Evolutionary conservation across 139 green algal genomes (phyloP), one percentile per base, ranked within the genome.

Genomic region (Chlorella ohadii): DNA sequence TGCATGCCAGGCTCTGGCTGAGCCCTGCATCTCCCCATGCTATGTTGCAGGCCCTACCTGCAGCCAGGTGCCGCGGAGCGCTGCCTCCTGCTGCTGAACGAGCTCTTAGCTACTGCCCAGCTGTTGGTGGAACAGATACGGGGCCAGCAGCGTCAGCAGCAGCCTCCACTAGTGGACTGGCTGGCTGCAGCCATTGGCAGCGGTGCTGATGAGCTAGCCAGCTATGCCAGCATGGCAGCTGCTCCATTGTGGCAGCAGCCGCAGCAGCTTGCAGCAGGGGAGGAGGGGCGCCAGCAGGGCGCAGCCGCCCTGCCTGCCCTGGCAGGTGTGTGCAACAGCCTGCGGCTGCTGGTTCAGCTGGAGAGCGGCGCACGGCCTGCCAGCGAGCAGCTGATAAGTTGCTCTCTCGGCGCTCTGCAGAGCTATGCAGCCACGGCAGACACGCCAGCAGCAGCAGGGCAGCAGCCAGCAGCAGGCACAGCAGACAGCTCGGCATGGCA

Each of bases 61-160:
- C 31, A 41, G 3, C 15, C n/a, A 1, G 73, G 36, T 36, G 34
- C 55, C 1, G 65, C 72, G 6, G 65, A 64, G 44, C 81, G 78
- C 59, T 88, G 79, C 27, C 85, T 90, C 44, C 27, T 51, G 33
- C 83, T 93, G 61, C 63, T 93, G 66, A 28, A 63, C 55, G 73
- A 81, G 7, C 84, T 95, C 47, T 7, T 41, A 3, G 25, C 38
- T 0, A 6, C 74, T 0, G 3, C 74, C 23, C 55, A n/a, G 7
- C 44, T 33, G 27, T n/a, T n/a, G 27, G 56, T 17, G 20, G 33
- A 47, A 4, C 0, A 22, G 39, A 3, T 13, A 11, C 5, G 17
- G 1, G 25, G 57, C 34, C 39, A n/a, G 4, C 28, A 59, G 38
- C 57, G 27, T 23, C 20, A 28, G 76, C 34, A 25, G 28, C 47